Evolutionary conservation across 2,329 filamentous ascomycete species (phyloP).

Genomic region (Delphinella strobiligena): DNA sequence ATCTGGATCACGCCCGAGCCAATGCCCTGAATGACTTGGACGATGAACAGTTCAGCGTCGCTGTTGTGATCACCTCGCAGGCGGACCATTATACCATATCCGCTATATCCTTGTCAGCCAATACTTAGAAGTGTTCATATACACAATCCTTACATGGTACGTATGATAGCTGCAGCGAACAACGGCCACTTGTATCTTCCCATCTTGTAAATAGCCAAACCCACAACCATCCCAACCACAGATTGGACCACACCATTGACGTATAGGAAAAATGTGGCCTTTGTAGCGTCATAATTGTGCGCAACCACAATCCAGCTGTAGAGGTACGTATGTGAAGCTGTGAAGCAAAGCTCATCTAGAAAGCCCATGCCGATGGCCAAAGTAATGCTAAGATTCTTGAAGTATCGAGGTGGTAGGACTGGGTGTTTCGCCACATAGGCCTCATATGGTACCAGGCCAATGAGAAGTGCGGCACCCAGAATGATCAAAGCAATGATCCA

Average conservation of each 20-base stretch:
- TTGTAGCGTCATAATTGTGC: constrained; percentile 27
- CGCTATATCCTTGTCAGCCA: too few relatives aligned
- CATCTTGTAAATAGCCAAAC: constrained; percentile 32
- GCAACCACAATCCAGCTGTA: constrained; percentile 36
- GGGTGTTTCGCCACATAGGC: constrained; percentile 31
- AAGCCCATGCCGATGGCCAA: constrained; percentile 28
- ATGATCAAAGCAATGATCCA: constrained; percentile 35
- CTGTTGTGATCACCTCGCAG: constrained; percentile 33
- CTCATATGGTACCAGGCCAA: constrained; percentile 38
- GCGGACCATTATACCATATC: constrained; percentile 40
- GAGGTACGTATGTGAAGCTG: constrained; percentile 36
- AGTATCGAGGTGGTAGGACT: constrained; percentile 34
- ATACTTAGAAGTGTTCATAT: too few relatives aligned
- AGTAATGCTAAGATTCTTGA: constrained; percentile 31
- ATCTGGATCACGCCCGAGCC: constrained; percentile 36
- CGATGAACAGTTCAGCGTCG: constrained; percentile 33
- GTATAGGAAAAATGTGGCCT: constrained; percentile 30
- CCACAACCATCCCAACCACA: constrained; percentile 22
- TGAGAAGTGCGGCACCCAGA: constrained; percentile 30
- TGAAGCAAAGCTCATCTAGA: constrained; percentile 33
- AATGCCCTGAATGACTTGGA: constrained; percentile 37
- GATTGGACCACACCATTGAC: constrained; percentile 27
- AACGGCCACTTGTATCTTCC: constrained; percentile 37
- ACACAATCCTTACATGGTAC: too few relatives aligned
- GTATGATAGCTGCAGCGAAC: constrained; percentile 28